A percentile compares a stretch with the other conserved stretches of the same genome.
These are phyloP conservation scores for Cocos nucifera DNA, from an alignment of 176 grass and related monocot genomes.

Conservation along the genomic window DNA sequence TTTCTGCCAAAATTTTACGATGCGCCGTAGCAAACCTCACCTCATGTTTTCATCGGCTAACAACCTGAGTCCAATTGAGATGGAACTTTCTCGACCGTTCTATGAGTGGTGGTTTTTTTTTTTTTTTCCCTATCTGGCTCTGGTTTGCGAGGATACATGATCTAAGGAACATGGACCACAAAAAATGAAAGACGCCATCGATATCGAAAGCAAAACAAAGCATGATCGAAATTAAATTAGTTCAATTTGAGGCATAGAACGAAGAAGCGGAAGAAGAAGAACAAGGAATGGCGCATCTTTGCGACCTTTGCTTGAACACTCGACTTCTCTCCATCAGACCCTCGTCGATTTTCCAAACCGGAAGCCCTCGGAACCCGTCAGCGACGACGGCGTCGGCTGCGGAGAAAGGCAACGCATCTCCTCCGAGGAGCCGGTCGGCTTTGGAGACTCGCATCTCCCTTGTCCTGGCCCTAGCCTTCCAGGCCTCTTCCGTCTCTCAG, in stretches of 20 bases:
- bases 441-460: slow-evolving; percentile 55
- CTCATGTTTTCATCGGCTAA: too few species aligned
- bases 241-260: not conserved
- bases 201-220: not conserved
- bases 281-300: slow-evolving; percentile 35
- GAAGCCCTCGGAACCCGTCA: not conserved
- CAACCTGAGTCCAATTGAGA: too few species aligned
- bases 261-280: not conserved
- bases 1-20: too few species aligned
- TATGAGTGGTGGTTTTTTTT: too few species aligned
- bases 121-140: too few species aligned
- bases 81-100: too few species aligned
- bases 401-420: slow-evolving; percentile 7
- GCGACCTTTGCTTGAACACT: slow-evolving; percentile 20
- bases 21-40: too few species aligned
- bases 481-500: slow-evolving; percentile 47
- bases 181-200: too few species aligned
- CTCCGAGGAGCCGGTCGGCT: slow-evolving; percentile 10
- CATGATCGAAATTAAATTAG: not conserved
- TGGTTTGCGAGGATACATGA: too few species aligned
- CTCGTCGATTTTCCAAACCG: not conserved
- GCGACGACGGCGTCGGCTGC: slow-evolving; percentile 21
- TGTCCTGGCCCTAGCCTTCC: slow-evolving; percentile 62
- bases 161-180: too few species aligned
- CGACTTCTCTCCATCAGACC: slow-evolving; percentile 5